Conservation (phyloP, 2,329 filamentous ascomycete genomes). For the Fusarium neocosmosporiellum region DNA sequence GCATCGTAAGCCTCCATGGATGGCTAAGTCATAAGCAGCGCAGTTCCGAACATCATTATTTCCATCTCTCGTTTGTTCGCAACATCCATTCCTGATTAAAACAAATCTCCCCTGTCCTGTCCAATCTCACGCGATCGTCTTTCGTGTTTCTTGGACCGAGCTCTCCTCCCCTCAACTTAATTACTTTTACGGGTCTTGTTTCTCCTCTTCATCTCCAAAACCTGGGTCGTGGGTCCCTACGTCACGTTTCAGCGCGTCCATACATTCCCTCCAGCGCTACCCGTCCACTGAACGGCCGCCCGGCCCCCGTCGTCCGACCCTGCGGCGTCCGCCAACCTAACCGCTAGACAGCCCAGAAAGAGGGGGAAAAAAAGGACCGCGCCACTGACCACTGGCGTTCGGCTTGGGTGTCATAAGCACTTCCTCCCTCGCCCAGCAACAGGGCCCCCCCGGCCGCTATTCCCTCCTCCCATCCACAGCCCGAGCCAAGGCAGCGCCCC, state of each 20-base stretch:
- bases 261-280: slow-evolving; percentile 7
- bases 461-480: background rate
- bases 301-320: background rate
- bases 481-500: background rate
- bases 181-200: background rate
- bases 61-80: background rate
- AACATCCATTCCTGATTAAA: background rate
- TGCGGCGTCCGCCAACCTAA: slow-evolving; percentile 18
- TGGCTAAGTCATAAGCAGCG: background rate
- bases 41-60: background rate
- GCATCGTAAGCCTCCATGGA: slow-evolving; percentile 15
- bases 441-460: slow-evolving; percentile 4
- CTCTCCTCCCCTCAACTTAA: slow-evolving; percentile 14
- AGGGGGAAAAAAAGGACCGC: slow-evolving; percentile 6
- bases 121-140: slow-evolving; percentile 27
- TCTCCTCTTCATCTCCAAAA: slow-evolving; percentile 1
- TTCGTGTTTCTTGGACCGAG: slow-evolving; percentile 24
- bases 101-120: slow-evolving; percentile 4
- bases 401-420: slow-evolving; percentile 10
- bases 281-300: slow-evolving; percentile 17
- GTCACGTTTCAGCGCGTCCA: slow-evolving; percentile 26
- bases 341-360: slow-evolving; percentile 17
- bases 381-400: slow-evolving; percentile 16
- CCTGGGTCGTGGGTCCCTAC: slow-evolving; percentile 21
- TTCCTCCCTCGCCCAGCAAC: slow-evolving; percentile 4